These are phyloP conservation scores for Zea luxurians DNA, from an alignment of 176 grass and related monocot genomes.

Conservation along the genomic window DNA sequence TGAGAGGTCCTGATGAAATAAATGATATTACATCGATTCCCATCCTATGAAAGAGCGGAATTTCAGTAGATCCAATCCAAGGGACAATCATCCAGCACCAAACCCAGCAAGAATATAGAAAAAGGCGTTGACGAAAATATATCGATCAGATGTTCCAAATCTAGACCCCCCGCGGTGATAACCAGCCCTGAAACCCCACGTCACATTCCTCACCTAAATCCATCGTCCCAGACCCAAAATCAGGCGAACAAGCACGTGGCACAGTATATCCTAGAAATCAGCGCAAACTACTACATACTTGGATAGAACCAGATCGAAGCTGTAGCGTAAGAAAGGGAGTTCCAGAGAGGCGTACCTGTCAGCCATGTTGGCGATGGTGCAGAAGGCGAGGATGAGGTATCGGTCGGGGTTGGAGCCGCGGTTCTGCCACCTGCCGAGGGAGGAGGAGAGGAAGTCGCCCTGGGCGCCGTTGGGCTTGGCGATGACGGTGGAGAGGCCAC, in stretches of 20 bases:
- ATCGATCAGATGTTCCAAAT: too few relatives aligned
- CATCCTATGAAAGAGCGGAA: too few relatives aligned
- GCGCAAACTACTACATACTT: not conserved
- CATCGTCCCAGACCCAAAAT: conserved; percentile 10
- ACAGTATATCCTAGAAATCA: not conserved
- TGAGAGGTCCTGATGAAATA: too few relatives aligned
- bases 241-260: not conserved
- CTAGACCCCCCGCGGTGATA: too few relatives aligned
- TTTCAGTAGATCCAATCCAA: too few relatives aligned
- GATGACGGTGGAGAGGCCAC: conserved; percentile 84
- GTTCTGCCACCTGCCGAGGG: conserved; percentile 80
- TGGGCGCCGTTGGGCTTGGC: conserved; percentile 78
- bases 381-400: conserved; percentile 76
- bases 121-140: too few relatives aligned
- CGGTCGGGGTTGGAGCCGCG: conserved; percentile 75
- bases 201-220: conserved; percentile 13
- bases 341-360: conserved; percentile 41
- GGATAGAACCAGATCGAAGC: conserved; percentile 28
- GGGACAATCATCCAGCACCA: too few relatives aligned
- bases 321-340: not conserved
- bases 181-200: not conserved
- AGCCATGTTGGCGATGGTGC: conserved; percentile 87
- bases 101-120: too few relatives aligned
- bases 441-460: conserved; percentile 68
- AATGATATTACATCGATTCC: too few relatives aligned